A percentile compares a stretch with the other conserved stretches of the same genome.
Evolutionary conservation across 352 stramenopile genomes (phyloP).

Genomic region (Phytophthora pisi): DNA sequence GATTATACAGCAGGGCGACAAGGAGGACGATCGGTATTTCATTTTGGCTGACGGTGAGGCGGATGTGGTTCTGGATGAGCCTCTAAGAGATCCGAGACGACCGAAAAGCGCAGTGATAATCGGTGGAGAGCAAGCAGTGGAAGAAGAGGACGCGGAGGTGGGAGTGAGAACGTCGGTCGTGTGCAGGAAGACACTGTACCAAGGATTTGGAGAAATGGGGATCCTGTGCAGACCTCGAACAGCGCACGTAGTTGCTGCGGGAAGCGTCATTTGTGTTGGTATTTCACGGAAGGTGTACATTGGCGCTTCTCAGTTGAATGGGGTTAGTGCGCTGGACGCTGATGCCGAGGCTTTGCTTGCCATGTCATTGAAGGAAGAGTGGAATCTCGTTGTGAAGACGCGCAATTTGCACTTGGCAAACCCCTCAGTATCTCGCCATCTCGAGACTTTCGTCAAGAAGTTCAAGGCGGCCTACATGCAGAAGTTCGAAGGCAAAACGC

Average conservation of each 20-base stretch:
- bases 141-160: constrained; percentile 8
- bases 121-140: constrained; percentile 1
- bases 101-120: neutral
- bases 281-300: constrained; percentile 61
- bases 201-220: constrained; percentile 85
- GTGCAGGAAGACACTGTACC: constrained; percentile 61
- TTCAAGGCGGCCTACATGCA: constrained; percentile 81
- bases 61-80: constrained; percentile 58
- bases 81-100: constrained; percentile 4
- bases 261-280: constrained; percentile 47
- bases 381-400: constrained; percentile 64
- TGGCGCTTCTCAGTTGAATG: constrained; percentile 43
- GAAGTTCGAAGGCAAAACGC: constrained; percentile 77
- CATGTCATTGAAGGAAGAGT: constrained; percentile 75
- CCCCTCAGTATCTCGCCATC: constrained; percentile 63
- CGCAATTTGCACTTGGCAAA: constrained; percentile 72
- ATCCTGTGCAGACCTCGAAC: constrained; percentile 64
- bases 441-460: constrained; percentile 78
- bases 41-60: constrained; percentile 68
- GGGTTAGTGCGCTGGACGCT: constrained; percentile 37
- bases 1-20: constrained; percentile 65
- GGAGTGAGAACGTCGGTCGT: constrained; percentile 39
- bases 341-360: constrained; percentile 65
- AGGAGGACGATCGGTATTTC: constrained; percentile 70
- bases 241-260: constrained; percentile 51